Conservation (phyloP, 2,329 filamentous ascomycete species). For the Trichoderma semiorbis region DNA sequence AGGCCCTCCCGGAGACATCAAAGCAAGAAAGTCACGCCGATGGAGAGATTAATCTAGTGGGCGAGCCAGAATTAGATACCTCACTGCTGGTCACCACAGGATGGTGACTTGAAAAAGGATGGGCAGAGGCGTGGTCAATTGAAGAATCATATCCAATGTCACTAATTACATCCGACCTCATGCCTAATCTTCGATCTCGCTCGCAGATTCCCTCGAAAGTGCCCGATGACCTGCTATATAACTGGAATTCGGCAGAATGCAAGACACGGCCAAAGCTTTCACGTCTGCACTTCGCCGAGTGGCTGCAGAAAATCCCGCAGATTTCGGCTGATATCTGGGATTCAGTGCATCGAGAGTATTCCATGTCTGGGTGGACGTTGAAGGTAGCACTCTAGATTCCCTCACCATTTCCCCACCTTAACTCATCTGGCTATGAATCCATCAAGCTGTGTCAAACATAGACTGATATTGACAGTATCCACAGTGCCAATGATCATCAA, state of each 20-base stretch:
- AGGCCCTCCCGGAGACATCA: background rate
- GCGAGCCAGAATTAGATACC: fast-evolving
- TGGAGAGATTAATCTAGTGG: too few relatives aligned
- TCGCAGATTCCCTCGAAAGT: background rate
- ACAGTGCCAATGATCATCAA: background rate
- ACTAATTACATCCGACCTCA: too few relatives aligned
- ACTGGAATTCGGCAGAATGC: background rate
- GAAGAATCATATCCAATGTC: background rate
- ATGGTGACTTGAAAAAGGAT: background rate
- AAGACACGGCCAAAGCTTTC: background rate
- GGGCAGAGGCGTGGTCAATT: background rate
- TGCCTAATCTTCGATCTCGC: background rate
- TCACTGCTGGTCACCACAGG: background rate
- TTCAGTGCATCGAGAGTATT: background rate
- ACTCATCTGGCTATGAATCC: background rate
- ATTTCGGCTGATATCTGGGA: background rate
- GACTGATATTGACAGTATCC: background rate
- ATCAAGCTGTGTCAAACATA: fast-evolving
- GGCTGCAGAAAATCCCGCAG: too few relatives aligned
- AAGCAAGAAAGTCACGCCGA: background rate
- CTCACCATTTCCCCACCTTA: too few relatives aligned
- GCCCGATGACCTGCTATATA: too few relatives aligned
- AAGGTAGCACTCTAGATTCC: background rate
- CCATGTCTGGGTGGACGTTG: background rate
- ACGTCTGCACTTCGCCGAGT: background rate